Conservation (phyloP, 805 yeast genomes). For the Isabelozyma rhagii region DNA sequence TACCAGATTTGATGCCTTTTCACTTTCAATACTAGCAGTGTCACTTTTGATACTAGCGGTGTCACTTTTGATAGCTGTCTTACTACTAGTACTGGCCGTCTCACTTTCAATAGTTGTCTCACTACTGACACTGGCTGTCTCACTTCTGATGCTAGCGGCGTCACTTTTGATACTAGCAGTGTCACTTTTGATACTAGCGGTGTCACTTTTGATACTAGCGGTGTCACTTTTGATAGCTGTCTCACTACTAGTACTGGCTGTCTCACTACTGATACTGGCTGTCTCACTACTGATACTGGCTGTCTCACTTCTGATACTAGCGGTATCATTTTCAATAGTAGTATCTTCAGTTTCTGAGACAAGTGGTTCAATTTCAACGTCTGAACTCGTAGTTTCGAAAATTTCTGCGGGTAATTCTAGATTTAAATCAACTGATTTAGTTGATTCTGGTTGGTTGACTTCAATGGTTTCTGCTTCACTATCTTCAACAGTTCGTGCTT, state of each 20-base stretch:
- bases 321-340: neutral
- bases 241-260: neutral
- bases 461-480: neutral
- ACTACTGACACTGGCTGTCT: neutral
- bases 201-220: too few relatives aligned
- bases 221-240: too few relatives aligned
- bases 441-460: neutral
- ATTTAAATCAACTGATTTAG: neutral
- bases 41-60: neutral
- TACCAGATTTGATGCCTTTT: neutral
- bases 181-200: too few relatives aligned
- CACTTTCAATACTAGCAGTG: neutral
- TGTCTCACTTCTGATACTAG: neutral
- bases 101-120: neutral
- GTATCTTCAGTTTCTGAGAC: neutral
- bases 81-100: neutral
- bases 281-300: neutral
- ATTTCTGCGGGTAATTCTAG: neutral
- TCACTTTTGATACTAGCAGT: neutral
- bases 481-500: neutral
- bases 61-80: neutral
- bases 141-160: neutral
- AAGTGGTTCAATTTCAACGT: neutral
- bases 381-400: neutral
- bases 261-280: too few relatives aligned